phyloP scores from a whole-genome alignment of 306 rosid species.

The Citrullus colocynthis region DNA sequence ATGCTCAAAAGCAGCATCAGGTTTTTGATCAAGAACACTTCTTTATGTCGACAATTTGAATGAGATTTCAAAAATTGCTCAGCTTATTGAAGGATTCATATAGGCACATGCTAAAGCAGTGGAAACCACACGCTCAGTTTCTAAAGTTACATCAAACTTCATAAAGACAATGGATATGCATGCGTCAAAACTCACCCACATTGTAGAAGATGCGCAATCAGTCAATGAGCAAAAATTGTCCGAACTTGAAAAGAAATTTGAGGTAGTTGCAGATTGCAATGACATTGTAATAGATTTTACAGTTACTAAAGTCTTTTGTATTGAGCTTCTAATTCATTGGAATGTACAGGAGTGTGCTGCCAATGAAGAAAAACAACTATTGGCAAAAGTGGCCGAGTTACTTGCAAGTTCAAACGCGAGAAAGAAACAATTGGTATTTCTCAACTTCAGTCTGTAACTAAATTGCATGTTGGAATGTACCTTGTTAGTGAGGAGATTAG shows the following conservation, averaged over 20 bases:
- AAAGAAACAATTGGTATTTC: conserved; percentile 75
- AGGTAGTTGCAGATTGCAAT: conserved; percentile 43
- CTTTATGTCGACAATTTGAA: background rate
- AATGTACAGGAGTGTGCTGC: conserved; percentile 80
- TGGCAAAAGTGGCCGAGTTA: conserved; percentile 91
- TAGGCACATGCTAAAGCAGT: conserved; percentile 95
- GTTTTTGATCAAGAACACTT: conserved; percentile 20
- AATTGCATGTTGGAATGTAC: background rate
- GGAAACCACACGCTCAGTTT: conserved; percentile 70
- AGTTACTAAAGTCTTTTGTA: background rate
- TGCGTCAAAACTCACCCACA: conserved; percentile 67
- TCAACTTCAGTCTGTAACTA: conserved; percentile 1
- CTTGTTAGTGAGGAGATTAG: background rate
- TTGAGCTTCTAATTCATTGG: background rate
- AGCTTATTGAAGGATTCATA: background rate
- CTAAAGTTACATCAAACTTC: conserved; percentile 78
- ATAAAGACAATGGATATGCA: conserved; percentile 70
- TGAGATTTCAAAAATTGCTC: background rate
- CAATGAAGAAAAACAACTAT: conserved; percentile 70
- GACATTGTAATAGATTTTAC: background rate
- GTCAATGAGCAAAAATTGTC: conserved; percentile 67
- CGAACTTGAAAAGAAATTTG: conserved; percentile 87
- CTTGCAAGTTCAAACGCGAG: conserved; percentile 83
- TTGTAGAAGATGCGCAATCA: conserved; percentile 73
- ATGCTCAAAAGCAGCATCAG: conserved; percentile 86